phyloP scores from a whole-genome alignment of 2,329 filamentous ascomycete species.

The Cercospora zeae-maydis region DNA sequence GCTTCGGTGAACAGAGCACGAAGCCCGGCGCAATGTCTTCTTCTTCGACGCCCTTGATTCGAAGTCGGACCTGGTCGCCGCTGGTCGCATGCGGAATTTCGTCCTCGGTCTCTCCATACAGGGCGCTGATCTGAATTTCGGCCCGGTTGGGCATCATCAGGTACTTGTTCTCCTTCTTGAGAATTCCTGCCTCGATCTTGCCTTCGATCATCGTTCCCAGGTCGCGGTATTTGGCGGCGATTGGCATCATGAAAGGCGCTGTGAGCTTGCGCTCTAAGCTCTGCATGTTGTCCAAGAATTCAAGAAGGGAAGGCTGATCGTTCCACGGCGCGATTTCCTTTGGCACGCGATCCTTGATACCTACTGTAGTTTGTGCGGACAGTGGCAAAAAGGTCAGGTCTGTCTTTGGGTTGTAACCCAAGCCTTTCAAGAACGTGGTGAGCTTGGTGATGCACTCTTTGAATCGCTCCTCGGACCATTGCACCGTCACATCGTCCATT shows the following conservation, averaged over 20 bases:
- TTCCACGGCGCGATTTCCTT: slow-evolving; percentile 78
- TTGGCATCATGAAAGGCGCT: slow-evolving; percentile 98
- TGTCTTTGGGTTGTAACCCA: slow-evolving; percentile 90
- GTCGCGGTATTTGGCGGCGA: slow-evolving; percentile 93
- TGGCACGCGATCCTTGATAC: slow-evolving; percentile 84
- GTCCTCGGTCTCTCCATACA: slow-evolving; percentile 95
- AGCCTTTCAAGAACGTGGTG: slow-evolving; percentile 78
- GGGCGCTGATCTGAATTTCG: slow-evolving; percentile 71
- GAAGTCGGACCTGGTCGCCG: slow-evolving; percentile 90
- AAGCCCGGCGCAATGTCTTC: slow-evolving; percentile 95
- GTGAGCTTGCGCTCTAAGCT: slow-evolving; percentile 93
- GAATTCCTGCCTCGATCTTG: slow-evolving; percentile 89
- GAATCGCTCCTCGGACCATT: slow-evolving; percentile 92
- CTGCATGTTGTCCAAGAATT: slow-evolving; percentile 92
- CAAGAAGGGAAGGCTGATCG: slow-evolving; percentile 82
- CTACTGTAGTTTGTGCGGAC: slow-evolving; percentile 78
- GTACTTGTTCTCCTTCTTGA: slow-evolving; percentile 82
- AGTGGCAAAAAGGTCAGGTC: slow-evolving; percentile 96
- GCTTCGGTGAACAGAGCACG: slow-evolving; percentile 91
- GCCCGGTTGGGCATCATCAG: slow-evolving; percentile 96
- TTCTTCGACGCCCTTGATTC: slow-evolving; percentile 91
- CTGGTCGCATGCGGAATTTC: slow-evolving; percentile 78
- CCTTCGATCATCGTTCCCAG: slow-evolving; percentile 97
- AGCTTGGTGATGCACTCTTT: slow-evolving; percentile 92
- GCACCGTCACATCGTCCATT: slow-evolving; percentile 96